Conservation (phyloP, 176 grass and related monocot genomes). For the Secale cereale region DNA sequence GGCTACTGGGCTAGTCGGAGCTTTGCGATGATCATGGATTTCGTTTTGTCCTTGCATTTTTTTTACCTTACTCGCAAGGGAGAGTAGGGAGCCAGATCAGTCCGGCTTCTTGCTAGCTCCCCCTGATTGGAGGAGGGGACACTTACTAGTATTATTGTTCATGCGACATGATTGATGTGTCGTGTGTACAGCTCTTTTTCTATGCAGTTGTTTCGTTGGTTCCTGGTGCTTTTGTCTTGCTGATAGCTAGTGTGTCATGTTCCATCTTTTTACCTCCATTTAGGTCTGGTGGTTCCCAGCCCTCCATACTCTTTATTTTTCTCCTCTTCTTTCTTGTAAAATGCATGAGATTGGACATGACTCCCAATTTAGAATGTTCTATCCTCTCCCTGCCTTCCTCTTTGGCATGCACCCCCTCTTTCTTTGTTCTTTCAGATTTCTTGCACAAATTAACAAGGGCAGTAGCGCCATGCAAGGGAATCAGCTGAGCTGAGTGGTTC, state of each 20-base stretch:
- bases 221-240: conserved; percentile 13
- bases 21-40: conserved; percentile 19
- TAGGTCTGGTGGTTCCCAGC: conserved; percentile 21
- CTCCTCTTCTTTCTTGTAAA: conserved; percentile 22
- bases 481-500: not conserved
- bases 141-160: not conserved
- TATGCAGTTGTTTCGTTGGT: conserved; percentile 21
- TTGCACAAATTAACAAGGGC: not conserved
- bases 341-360: conserved; percentile 20
- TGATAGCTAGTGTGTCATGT: conserved; percentile 19
- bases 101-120: not conserved
- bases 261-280: conserved; percentile 37
- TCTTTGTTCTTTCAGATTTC: not conserved
- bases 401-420: not conserved
- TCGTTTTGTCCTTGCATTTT: not conserved
- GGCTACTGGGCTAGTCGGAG: not conserved
- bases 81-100: not conserved
- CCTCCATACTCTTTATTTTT: not conserved
- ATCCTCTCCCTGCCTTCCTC: not conserved
- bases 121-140: not conserved
- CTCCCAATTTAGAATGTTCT: conserved; percentile 22
- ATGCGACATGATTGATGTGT: conserved; percentile 33
- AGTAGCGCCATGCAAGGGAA: conserved; percentile 29
- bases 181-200: not conserved
- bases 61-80: not conserved